A percentile compares a stretch with the other conserved stretches of the same genome.
These are phyloP conservation scores for Adiantum capillusveneris DNA, from an alignment of 75 land plant genomes.

Conservation along the genomic window DNA sequence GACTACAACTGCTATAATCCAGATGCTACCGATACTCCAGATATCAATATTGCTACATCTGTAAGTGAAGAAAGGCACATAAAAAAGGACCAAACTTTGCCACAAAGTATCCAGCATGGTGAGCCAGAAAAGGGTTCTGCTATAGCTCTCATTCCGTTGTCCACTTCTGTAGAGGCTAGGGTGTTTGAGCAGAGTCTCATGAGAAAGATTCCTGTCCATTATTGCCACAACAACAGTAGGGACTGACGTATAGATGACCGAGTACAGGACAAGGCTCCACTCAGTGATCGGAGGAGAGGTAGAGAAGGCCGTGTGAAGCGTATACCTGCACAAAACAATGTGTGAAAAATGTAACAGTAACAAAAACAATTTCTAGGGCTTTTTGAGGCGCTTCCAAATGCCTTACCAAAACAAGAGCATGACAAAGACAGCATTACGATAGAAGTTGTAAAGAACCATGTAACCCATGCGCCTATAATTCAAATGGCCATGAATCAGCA, in stretches of 20 bases:
- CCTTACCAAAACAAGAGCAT: constrained; percentile 81
- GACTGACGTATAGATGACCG: constrained; percentile 71
- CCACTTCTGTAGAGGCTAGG: constrained; percentile 67
- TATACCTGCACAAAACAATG: constrained; percentile 41
- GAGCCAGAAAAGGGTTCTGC: constrained; percentile 59
- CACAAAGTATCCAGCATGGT: constrained; percentile 81
- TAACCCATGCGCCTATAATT: constrained; percentile 75
- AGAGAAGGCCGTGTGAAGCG: constrained; percentile 60
- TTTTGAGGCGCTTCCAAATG: not conserved
- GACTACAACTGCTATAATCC: constrained; percentile 76
- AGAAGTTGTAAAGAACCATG: constrained; percentile 81
- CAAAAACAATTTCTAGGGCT: not conserved
- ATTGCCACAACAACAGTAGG: constrained; percentile 80
- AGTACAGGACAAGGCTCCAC: constrained; percentile 77
- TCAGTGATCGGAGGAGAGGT: constrained; percentile 69
- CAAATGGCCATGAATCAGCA: constrained; percentile 89
- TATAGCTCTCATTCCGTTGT: constrained; percentile 66
- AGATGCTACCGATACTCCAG: constrained; percentile 74
- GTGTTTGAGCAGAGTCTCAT: constrained; percentile 41
- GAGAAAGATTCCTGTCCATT: constrained; percentile 64
- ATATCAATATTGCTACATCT: constrained; percentile 49
- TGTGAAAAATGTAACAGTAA: too few relatives aligned
- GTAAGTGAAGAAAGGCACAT: constrained; percentile 47
- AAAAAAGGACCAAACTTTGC: constrained; percentile 85
- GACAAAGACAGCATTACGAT: constrained; percentile 83